Conservation (phyloP, 148 eudicot genomes). For the Chenopodium formosanum region DNA sequence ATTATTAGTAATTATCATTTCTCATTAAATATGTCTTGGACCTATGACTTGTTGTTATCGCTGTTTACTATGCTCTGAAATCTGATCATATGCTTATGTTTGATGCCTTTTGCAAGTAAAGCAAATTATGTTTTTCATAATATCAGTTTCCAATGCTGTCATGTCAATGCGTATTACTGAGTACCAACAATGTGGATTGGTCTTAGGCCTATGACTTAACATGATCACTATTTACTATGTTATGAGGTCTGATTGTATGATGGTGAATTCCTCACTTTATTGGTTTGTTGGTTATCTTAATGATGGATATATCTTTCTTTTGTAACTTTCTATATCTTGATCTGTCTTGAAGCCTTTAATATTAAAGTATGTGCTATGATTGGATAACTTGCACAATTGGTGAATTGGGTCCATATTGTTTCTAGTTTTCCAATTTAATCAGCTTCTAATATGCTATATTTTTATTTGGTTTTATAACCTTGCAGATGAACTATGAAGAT, state of each 20-base stretch:
- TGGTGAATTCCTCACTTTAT: neutral
- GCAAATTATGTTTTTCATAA: neutral
- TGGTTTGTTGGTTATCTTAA: neutral
- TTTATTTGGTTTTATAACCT: slow-evolving; percentile 2
- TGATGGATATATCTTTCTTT: neutral
- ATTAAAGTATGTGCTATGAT: neutral
- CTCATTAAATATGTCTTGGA: no score
- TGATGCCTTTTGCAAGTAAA: neutral
- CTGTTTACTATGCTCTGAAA: no score
- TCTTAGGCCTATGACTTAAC: neutral
- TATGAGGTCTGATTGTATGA: neutral
- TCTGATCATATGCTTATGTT: no score
- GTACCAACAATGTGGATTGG: neutral
- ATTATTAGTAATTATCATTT: no score
- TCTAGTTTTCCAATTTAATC: neutral
- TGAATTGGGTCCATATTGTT: neutral
- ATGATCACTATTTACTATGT: neutral
- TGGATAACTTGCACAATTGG: neutral
- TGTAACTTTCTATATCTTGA: neutral
- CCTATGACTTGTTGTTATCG: no score
- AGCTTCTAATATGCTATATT: slow-evolving; percentile 3
- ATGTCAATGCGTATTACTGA: neutral
- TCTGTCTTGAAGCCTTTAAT: neutral
- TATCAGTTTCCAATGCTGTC: neutral
- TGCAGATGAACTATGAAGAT: slow-evolving; percentile 99